Conservation (phyloP, 164 flowering plant species). For the Macadamia integrifolia region DNA sequence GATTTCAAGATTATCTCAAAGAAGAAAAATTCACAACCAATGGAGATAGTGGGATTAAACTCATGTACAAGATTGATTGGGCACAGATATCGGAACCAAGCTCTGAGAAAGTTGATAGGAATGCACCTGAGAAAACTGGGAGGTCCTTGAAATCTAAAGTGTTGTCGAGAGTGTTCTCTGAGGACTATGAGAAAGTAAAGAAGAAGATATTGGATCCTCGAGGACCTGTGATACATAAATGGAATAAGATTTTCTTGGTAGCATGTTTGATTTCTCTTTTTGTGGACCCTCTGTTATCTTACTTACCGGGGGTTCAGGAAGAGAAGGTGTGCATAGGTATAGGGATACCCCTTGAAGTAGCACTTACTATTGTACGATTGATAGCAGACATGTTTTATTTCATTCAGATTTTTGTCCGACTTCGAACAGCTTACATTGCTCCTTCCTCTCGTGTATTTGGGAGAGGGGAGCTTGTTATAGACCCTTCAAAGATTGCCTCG, state of each 20-base stretch:
- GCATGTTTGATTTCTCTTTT: constrained; percentile 79
- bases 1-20: constrained; percentile 58
- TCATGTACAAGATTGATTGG: constrained; percentile 47
- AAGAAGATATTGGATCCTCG: constrained; percentile 77
- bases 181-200: constrained; percentile 68
- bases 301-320: constrained; percentile 42
- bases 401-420: constrained; percentile 59
- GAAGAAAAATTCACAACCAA: constrained; percentile 20
- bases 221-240: constrained; percentile 49
- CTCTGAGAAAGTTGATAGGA: constrained; percentile 26
- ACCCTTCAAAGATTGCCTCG: constrained; percentile 55
- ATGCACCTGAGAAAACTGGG: constrained; percentile 13
- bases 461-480: constrained; percentile 90
- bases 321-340: constrained; percentile 47
- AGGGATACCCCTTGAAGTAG: constrained; percentile 44
- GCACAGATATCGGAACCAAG: constrained; percentile 22
- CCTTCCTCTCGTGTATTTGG: constrained; percentile 97
- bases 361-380: constrained; percentile 54
- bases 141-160: constrained; percentile 66
- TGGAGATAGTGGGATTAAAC: constrained; percentile 30
- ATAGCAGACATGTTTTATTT: constrained; percentile 67
- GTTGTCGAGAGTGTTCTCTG: constrained; percentile 83
- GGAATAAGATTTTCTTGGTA: constrained; percentile 80
- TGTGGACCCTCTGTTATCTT: constrained; percentile 85
- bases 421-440: constrained; percentile 84